A percentile compares a stretch with the other conserved stretches of the same genome.
These are phyloP conservation scores for Microdochium paspali DNA, from an alignment of 2,329 filamentous ascomycete species.

Conservation along the genomic window DNA sequence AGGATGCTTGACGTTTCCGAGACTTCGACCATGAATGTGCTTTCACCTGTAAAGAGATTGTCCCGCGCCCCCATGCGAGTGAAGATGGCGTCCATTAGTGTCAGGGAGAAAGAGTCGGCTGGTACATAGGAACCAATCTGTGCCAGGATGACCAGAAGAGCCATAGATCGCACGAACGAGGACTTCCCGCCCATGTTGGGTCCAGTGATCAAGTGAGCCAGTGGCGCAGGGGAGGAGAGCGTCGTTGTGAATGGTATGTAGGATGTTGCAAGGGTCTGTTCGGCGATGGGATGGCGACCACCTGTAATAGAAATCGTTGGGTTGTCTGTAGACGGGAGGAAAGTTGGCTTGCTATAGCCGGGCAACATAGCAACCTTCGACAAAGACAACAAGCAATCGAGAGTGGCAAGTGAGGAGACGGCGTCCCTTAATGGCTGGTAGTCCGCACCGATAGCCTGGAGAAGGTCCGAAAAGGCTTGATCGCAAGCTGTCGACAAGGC, in stretches of 20 bases:
- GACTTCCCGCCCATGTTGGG: conserved; percentile 99
- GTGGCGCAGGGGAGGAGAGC: conserved; percentile 54
- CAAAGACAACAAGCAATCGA: conserved; percentile 85
- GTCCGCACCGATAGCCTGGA: conserved; percentile 65
- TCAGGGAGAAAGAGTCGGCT: conserved; percentile 62
- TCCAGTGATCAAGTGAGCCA: conserved; percentile 83
- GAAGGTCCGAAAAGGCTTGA: conserved; percentile 62
- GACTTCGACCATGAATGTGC: conserved; percentile 96
- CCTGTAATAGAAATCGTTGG: conserved; percentile 61
- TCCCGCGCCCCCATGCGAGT: conserved; percentile 95
- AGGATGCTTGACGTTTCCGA: conserved; percentile 88
- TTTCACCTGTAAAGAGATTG: conserved; percentile 90
- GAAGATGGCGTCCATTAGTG: conserved; percentile 83
- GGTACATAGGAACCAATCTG: conserved; percentile 94
- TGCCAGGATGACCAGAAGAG: conserved; percentile 85
- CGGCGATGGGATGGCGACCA: conserved; percentile 91
- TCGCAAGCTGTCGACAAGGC: conserved; percentile 88
- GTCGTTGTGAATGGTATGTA: conserved; percentile 88
- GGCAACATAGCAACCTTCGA: conserved; percentile 76
- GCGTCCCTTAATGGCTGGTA: conserved; percentile 88
- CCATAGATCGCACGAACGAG: conserved; percentile 89
- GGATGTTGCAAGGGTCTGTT: conserved; percentile 72
- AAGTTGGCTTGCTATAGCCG: conserved; percentile 73
- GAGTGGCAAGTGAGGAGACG: conserved; percentile 72
- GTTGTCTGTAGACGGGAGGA: conserved; percentile 50